phyloP scores from a whole-genome alignment of 2,329 filamentous ascomycete genomes.

The Thelonectria blattea region DNA sequence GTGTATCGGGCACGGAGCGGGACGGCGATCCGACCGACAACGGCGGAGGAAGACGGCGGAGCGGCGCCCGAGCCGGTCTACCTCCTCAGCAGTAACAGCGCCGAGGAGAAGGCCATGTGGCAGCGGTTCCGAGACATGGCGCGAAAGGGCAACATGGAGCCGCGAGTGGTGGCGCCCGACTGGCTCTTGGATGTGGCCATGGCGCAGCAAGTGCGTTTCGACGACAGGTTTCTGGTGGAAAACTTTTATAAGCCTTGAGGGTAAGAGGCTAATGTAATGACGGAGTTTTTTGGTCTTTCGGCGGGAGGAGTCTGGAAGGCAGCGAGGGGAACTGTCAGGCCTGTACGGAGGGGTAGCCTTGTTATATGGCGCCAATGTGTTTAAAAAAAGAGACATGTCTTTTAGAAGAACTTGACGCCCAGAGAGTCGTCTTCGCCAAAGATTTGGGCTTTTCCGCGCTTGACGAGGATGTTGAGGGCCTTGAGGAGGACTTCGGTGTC shows the following conservation, averaged over 20 bases:
- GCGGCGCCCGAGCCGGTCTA: slow-evolving; percentile 76
- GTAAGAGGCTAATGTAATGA: slow-evolving; percentile 24
- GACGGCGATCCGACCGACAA: slow-evolving; percentile 68
- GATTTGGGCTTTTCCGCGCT: slow-evolving; percentile 89
- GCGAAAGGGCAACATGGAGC: slow-evolving; percentile 75
- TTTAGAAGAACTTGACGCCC: slow-evolving; percentile 96
- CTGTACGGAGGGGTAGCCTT: slow-evolving; percentile 14
- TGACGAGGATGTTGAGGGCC: slow-evolving; percentile 81
- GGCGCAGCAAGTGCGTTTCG: slow-evolving; percentile 78
- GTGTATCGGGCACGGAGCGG: slow-evolving; percentile 77
- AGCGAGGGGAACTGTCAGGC: slow-evolving; percentile 9
- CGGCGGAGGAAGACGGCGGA: slow-evolving; percentile 67
- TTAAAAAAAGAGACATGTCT: slow-evolving; percentile 4
- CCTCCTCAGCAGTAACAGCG: slow-evolving; percentile 72
- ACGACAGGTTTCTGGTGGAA: slow-evolving; percentile 64
- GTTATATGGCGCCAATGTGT: slow-evolving; percentile 18
- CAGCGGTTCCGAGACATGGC: slow-evolving; percentile 81
- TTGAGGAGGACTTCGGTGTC: slow-evolving; percentile 81
- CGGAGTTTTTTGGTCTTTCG: slow-evolving; percentile 30
- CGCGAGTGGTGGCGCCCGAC: slow-evolving; percentile 81
- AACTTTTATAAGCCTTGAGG: slow-evolving; percentile 47
- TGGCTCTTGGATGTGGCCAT: slow-evolving; percentile 92
- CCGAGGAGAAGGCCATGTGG: slow-evolving; percentile 78
- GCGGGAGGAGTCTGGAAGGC: slow-evolving; percentile 1
- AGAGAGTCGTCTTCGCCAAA: slow-evolving; percentile 88